Evolutionary conservation across 1,284 basidiomycete genomes (phyloP).

Genomic region (Cystobasidiaceae sp.): DNA sequence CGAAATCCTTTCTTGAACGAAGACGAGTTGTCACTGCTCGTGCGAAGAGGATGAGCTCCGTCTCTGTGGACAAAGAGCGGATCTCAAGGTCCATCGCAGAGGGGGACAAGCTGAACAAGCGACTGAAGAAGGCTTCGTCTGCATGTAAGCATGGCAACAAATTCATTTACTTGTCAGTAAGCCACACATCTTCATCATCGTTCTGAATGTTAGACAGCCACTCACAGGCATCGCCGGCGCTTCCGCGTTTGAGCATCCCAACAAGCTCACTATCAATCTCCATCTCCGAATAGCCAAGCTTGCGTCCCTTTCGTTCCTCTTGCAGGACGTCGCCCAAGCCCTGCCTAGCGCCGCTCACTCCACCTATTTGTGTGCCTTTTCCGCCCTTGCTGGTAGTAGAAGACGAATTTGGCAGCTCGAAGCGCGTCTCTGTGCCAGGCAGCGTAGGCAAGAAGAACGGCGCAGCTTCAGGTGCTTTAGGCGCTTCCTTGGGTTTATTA

Average conservation of each 20-base stretch:
- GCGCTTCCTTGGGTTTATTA: slow-evolving; percentile 92
- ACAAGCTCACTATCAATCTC: slow-evolving; percentile 69
- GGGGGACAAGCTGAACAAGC: slow-evolving; percentile 80
- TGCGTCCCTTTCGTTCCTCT: slow-evolving; percentile 17
- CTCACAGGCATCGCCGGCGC: slow-evolving; percentile 44
- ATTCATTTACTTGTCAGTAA: background rate
- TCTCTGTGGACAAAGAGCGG: slow-evolving; percentile 58
- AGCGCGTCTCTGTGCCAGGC: slow-evolving; percentile 72
- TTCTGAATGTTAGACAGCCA: slow-evolving; percentile 19
- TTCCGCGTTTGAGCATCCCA: slow-evolving; percentile 53
- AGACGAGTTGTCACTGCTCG: slow-evolving; percentile 68
- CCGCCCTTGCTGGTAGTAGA: background rate
- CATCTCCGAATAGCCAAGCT: slow-evolving; percentile 54
- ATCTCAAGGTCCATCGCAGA: slow-evolving; percentile 87
- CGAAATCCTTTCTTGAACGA: slow-evolving; percentile 78
- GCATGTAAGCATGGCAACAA: background rate
- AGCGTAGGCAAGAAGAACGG: slow-evolving; percentile 96
- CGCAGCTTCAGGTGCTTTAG: slow-evolving; percentile 88
- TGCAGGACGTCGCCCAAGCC: background rate
- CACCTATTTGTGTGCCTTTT: background rate
- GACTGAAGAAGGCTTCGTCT: slow-evolving; percentile 80
- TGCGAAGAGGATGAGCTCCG: slow-evolving; percentile 65
- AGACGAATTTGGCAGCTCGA: slow-evolving; percentile 56
- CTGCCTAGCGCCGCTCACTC: background rate
- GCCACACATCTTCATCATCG: background rate